Conservation (phyloP, 1,284 basidiomycete species). For the Porogramme epimiltina region DNA sequence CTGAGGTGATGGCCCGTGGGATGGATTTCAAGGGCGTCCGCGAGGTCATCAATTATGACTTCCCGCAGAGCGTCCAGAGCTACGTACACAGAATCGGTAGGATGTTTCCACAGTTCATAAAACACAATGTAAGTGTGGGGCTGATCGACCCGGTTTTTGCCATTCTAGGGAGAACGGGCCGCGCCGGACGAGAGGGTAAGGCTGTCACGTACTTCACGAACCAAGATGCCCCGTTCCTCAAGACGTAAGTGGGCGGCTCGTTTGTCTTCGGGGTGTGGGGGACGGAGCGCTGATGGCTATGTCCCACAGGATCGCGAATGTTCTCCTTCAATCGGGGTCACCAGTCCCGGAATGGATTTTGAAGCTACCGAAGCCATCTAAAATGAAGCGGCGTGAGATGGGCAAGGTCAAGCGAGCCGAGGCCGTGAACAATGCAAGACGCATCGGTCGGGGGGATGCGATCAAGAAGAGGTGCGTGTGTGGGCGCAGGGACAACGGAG, state of each 20-base stretch:
- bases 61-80: slow-evolving; percentile 90
- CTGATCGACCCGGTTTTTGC: background rate
- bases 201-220: slow-evolving; percentile 96
- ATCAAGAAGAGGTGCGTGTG: slow-evolving; percentile 69
- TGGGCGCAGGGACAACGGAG: too few species aligned
- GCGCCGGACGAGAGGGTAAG: slow-evolving; percentile 89
- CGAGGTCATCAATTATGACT: slow-evolving; percentile 97
- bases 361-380: slow-evolving; percentile 85
- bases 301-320: slow-evolving; percentile 82
- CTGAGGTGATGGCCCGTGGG: slow-evolving; percentile 94
- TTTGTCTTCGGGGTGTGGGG: slow-evolving; percentile 3
- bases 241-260: slow-evolving; percentile 65
- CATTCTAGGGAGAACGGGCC: slow-evolving; percentile 82
- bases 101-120: slow-evolving; percentile 18
- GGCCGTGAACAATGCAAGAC: slow-evolving; percentile 72
- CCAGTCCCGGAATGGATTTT: slow-evolving; percentile 90
- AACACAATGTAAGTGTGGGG: background rate
- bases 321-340: slow-evolving; percentile 89
- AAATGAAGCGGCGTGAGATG: slow-evolving; percentile 85
- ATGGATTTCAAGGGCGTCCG: slow-evolving; percentile 97
- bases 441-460: slow-evolving; percentile 71
- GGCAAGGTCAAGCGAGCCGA: slow-evolving; percentile 83
- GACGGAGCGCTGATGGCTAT: background rate
- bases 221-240: slow-evolving; percentile 89
- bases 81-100: slow-evolving; percentile 94